A percentile compares a stretch with the other conserved stretches of the same genome.
Conservation (phyloP, 139 green algal genomes). For the Volvox reticuliferus region DNA sequence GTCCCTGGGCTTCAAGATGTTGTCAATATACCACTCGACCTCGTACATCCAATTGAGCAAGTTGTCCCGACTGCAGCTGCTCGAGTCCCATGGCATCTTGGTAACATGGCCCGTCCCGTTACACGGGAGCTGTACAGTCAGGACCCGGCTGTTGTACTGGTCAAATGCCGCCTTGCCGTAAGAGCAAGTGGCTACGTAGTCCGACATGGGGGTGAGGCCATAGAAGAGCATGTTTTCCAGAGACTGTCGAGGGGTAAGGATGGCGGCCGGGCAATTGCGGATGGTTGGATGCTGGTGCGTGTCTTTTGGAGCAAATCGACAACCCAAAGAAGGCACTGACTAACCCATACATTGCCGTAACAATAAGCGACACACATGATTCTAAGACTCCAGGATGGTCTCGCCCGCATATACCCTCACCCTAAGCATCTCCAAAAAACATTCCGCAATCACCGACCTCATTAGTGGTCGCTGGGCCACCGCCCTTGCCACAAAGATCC, state of each 20-base stretch:
- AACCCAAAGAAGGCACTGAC: too few relatives aligned
- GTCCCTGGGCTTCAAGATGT: constrained; percentile 9
- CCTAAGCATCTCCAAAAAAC: too few relatives aligned
- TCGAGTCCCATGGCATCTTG: constrained; percentile 10
- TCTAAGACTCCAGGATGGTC: too few relatives aligned
- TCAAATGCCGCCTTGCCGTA: constrained; percentile 49
- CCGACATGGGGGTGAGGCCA: constrained; percentile 26
- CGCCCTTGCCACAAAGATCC: constrained; percentile 41
- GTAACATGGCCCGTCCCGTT: constrained; percentile 13
- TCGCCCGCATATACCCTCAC: too few relatives aligned
- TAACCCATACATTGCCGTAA: too few relatives aligned
- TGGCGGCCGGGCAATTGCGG: too few relatives aligned
- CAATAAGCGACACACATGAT: too few relatives aligned
- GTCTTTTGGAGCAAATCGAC: too few relatives aligned
- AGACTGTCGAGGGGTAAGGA: neutral
- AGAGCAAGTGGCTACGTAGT: constrained; percentile 46
- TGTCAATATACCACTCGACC: constrained; percentile 46
- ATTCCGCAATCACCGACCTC: neutral
- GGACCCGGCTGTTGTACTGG: constrained; percentile 10
- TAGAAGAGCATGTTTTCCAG: constrained; percentile 19
- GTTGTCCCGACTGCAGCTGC: constrained; percentile 37
- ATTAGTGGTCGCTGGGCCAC: constrained; percentile 10
- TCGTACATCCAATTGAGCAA: constrained; percentile 52
- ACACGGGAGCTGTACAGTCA: constrained; percentile 37
- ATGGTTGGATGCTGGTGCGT: too few relatives aligned